These are phyloP conservation scores for Rheum nobile DNA, from an alignment of 148 eudicot species.

Conservation along the genomic window DNA sequence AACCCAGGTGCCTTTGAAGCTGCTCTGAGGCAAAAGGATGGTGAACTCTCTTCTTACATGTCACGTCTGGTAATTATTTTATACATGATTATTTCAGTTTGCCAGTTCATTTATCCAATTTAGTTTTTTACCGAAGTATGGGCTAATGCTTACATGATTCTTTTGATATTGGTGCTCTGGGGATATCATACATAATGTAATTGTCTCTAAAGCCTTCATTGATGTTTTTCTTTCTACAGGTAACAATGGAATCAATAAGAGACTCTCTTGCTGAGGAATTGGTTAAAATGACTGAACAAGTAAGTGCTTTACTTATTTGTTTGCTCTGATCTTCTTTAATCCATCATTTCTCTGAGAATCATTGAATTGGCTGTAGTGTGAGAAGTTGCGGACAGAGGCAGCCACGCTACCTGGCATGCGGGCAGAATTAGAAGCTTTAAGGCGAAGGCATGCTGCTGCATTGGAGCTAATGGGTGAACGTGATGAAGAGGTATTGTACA, in stretches of 20 bases:
- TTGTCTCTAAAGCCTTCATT: neutral
- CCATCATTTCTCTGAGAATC: neutral
- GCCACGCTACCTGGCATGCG: conserved; percentile 64
- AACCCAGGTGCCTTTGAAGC: conserved; percentile 82
- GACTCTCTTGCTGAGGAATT: conserved; percentile 97
- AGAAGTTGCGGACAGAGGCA: conserved; percentile 72
- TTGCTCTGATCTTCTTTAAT: neutral
- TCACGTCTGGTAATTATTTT: conserved; percentile 60
- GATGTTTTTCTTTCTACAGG: conserved; percentile 30
- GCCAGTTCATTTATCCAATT: neutral
- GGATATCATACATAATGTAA: neutral
- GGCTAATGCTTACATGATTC: no score
- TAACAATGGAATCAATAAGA: conserved; percentile 87
- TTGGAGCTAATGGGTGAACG: conserved; percentile 98
- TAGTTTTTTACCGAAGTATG: neutral
- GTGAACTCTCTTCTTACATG: conserved; percentile 88
- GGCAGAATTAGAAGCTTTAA: conserved; percentile 84
- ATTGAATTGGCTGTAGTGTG: conserved; percentile 48
- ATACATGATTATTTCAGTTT: neutral
- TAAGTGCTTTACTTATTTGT: conserved; percentile 15
- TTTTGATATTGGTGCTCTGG: neutral
- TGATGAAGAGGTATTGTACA: conserved; percentile 79
- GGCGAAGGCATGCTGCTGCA: conserved; percentile 90
- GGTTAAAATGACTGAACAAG: conserved; percentile 93
- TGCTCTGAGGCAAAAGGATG: conserved; percentile 90